Evolutionary conservation across 306 rosid genomes (phyloP).

Genomic region (Echinosophora koreensis): DNA sequence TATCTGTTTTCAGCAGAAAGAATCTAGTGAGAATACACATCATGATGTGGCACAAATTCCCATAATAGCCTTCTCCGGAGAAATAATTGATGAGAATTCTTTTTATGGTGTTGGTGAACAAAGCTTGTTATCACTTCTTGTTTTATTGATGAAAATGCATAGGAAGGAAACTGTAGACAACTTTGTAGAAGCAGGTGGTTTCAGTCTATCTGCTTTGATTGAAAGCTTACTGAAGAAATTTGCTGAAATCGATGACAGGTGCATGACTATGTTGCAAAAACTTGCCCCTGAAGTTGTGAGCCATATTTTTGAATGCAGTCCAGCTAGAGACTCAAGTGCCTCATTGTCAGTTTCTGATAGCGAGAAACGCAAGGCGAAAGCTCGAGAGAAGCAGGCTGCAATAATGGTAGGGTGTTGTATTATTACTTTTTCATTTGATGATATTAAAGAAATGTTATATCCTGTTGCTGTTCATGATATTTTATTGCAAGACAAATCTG

Average conservation of each 20-base stretch:
- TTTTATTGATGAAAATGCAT: slow-evolving; percentile 76
- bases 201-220: slow-evolving; percentile 70
- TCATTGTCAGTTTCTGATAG: slow-evolving; percentile 65
- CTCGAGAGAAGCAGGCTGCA: slow-evolving; percentile 97
- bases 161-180: slow-evolving; percentile 60
- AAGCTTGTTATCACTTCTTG: slow-evolving; percentile 91
- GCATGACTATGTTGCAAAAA: slow-evolving; percentile 73
- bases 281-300: slow-evolving; percentile 81
- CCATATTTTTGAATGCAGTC: slow-evolving; percentile 55
- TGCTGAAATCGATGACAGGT: slow-evolving; percentile 76
- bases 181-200: slow-evolving; percentile 71
- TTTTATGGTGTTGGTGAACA: slow-evolving; percentile 69
- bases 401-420: slow-evolving; percentile 64
- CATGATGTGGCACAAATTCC: slow-evolving; percentile 63
- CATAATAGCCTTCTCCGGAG: slow-evolving; percentile 69
- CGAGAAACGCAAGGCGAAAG: slow-evolving; percentile 95
- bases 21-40: slow-evolving; percentile 53
- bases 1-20: slow-evolving; percentile 72
- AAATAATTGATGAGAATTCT: slow-evolving; percentile 60
- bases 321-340: slow-evolving; percentile 55
- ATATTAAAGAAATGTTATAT: slow-evolving; percentile 22
- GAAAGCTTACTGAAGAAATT: slow-evolving; percentile 83
- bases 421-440: slow-evolving; percentile 20
- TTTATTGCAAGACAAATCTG: slow-evolving; percentile 21
- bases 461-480: slow-evolving; percentile 15